A percentile compares a stretch with the other conserved stretches of the same genome.
These are phyloP conservation scores for Urostyla sp. DNA, from an alignment of 73 alveolate genomes.

Conservation along the genomic window DNA sequence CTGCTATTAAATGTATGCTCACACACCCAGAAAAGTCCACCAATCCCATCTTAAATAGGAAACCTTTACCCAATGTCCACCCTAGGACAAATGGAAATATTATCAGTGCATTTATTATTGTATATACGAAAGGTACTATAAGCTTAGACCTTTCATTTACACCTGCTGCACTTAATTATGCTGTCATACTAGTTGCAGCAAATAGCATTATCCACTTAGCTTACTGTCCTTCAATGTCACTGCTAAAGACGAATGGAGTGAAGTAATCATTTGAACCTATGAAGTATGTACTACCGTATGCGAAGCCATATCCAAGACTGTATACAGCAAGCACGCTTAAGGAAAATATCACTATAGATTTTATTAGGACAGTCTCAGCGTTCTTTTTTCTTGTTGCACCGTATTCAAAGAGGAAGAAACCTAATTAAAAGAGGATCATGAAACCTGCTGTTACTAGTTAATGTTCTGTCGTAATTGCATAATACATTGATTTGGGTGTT, in stretches of 20 bases:
- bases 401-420: conserved; percentile 60
- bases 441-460: conserved; percentile 35
- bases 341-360: conserved; percentile 50
- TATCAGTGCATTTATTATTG: conserved; percentile 31
- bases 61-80: conserved; percentile 83
- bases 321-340: conserved; percentile 8
- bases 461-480: background rate
- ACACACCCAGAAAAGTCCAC: conserved; percentile 66
- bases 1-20: conserved; percentile 68
- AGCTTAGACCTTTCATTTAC: conserved; percentile 17
- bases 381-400: conserved; percentile 79
- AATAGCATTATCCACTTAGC: conserved; percentile 20
- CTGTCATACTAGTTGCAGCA: conserved; percentile 49
- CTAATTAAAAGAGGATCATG: conserved; percentile 28
- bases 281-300: conserved; percentile 43
- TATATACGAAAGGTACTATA: conserved; percentile 32
- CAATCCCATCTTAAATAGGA: conserved; percentile 57
- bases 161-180: conserved; percentile 25
- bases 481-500: too few relatives aligned
- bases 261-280: conserved; percentile 41
- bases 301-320: conserved; percentile 48
- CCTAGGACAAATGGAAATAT: conserved; percentile 72
- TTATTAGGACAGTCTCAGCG: conserved; percentile 70
- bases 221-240: conserved; percentile 9
- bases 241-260: conserved; percentile 9